Conservation (phyloP, 148 eudicot species). For the Cornus kousa region DNA sequence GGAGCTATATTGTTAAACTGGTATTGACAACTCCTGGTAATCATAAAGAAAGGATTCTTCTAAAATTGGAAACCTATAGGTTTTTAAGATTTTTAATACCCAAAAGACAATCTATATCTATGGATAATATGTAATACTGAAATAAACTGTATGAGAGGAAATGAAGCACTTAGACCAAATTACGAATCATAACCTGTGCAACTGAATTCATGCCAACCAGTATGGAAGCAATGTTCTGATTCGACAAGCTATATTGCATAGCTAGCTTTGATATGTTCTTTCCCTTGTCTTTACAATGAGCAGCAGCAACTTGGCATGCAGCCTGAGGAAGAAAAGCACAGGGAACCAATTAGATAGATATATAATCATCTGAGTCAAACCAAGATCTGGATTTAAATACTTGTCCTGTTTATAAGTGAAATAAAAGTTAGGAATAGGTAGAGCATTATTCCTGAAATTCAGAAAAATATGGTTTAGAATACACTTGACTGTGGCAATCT, state of each 20-base stretch:
- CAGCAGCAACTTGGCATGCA: conserved; percentile 88
- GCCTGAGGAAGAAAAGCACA: conserved; percentile 38
- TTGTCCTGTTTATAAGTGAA: neutral
- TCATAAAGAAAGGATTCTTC: neutral
- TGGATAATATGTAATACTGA: neutral
- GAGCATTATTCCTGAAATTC: neutral
- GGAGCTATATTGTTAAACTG: neutral
- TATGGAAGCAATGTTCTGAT: conserved; percentile 74
- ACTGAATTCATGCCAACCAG: conserved; percentile 96
- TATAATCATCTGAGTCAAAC: neutral
- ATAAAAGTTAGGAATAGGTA: neutral
- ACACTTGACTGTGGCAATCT: neutral
- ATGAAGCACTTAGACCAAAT: neutral
- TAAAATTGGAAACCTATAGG: neutral
- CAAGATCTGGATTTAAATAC: neutral
- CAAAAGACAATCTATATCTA: neutral
- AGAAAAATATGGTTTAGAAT: neutral
- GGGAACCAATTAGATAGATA: neutral
- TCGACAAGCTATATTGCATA: conserved; percentile 87
- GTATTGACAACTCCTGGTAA: neutral
- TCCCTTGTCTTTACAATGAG: conserved; percentile 70
- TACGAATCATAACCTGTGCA: conserved; percentile 51
- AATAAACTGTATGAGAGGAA: neutral
- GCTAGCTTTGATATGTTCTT: conserved; percentile 83
- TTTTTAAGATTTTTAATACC: neutral